phyloP scores from a whole-genome alignment of 192 early-diverging fungal genomes.

The Geranomyces variabilis region DNA sequence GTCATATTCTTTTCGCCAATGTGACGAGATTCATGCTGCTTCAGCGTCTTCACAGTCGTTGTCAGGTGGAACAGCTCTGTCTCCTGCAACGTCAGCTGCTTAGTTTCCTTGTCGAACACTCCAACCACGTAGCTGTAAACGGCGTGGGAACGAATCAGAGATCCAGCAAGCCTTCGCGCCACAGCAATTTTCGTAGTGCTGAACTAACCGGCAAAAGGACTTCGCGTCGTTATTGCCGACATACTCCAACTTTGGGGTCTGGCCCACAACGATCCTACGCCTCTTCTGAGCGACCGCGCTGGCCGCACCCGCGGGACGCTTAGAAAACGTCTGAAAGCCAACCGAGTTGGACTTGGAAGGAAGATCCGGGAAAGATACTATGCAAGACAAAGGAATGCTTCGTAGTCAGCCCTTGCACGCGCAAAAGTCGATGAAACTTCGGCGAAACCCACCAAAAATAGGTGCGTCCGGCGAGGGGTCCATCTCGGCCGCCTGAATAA shows the following conservation, averaged over 20 bases:
- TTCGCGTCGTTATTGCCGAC: slow-evolving; percentile 55
- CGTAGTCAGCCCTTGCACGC: background rate
- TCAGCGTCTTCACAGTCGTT: slow-evolving; percentile 72
- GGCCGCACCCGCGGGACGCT: background rate
- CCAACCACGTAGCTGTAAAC: slow-evolving; percentile 75
- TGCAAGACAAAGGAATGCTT: background rate
- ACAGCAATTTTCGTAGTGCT: background rate
- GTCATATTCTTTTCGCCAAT: slow-evolving; percentile 57
- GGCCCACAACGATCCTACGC: slow-evolving; percentile 59
- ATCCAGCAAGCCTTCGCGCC: background rate
- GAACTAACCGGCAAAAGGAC: slow-evolving; percentile 24
- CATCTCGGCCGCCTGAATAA: background rate
- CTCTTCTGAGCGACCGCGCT: slow-evolving; percentile 19
- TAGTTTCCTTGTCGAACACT: slow-evolving; percentile 70
- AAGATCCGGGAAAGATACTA: slow-evolving; percentile 31
- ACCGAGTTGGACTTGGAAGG: slow-evolving; percentile 18
- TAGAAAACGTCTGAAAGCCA: slow-evolving; percentile 11
- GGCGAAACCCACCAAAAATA: background rate
- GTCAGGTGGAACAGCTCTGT: slow-evolving; percentile 69
- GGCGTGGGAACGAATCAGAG: background rate
- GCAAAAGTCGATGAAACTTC: background rate
- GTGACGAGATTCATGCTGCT: slow-evolving; percentile 47
- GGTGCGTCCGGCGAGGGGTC: background rate
- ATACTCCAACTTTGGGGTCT: slow-evolving; percentile 76
- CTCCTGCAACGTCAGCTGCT: slow-evolving; percentile 70